phyloP scores from a whole-genome alignment of 225 moss, liverwort and hornwort genomes.

The Sphagnum tenellum region DNA sequence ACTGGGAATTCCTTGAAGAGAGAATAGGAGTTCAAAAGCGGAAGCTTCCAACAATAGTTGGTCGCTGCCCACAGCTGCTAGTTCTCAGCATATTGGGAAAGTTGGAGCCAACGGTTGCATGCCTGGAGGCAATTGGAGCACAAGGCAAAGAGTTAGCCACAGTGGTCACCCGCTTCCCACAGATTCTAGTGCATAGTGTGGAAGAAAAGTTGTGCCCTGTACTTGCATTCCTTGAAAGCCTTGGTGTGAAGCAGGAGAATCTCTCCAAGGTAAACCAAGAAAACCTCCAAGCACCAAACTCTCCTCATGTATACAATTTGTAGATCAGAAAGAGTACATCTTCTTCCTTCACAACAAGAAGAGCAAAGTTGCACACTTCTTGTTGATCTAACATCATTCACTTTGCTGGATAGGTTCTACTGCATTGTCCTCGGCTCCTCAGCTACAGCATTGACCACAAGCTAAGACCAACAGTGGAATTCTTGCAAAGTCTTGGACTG shows the following conservation, averaged over 20 bases:
- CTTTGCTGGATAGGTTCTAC: constrained; percentile 12
- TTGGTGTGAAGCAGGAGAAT: constrained; percentile 34
- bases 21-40: constrained; percentile 27
- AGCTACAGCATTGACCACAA: constrained; percentile 69
- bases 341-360: neutral
- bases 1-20: constrained; percentile 41
- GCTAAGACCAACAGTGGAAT: constrained; percentile 33
- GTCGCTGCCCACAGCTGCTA: constrained; percentile 47
- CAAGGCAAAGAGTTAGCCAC: constrained; percentile 30
- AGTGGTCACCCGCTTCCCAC: constrained; percentile 47
- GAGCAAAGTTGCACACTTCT: neutral
- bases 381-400: neutral
- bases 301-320: neutral
- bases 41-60: constrained; percentile 39
- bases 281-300: neutral
- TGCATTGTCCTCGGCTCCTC: constrained; percentile 52
- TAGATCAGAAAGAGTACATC: too few relatives aligned
- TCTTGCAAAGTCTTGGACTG: constrained; percentile 28
- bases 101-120: constrained; percentile 39
- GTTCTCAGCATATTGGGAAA: constrained; percentile 40
- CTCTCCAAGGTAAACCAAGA: constrained; percentile 26
- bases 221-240: constrained; percentile 36
- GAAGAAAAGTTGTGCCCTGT: constrained; percentile 62
- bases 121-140: constrained; percentile 48
- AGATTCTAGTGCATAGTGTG: constrained; percentile 45